Evolutionary conservation across 139 green algal genomes (phyloP), one percentile per base, ranked within the genome.

Genomic region (Volvox reticuliferus): DNA sequence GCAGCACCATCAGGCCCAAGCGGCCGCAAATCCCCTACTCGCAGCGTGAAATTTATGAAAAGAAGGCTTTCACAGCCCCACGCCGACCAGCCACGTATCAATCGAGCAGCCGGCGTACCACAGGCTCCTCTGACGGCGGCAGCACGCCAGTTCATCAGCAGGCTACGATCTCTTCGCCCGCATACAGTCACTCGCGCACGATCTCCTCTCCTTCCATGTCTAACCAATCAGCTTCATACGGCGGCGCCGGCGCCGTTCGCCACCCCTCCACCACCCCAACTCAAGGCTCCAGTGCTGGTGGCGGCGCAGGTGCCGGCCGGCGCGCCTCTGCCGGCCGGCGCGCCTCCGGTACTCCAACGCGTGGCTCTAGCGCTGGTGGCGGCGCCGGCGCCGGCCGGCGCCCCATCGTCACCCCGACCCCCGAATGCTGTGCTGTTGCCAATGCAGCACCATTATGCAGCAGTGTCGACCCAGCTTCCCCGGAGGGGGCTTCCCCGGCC

Each of bases 1-100:
- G 12, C 30, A 78, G 28, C 81, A 87, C 21, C 81, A 17, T 19
- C 65, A 88, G 28, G 84, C n/a, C 82, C 63, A 79, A 63, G 30
- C 32, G 65, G 0, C 82, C 65, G 1, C 82, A 65, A 2, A 62
- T 36, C 12, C 63, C 82, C 1, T 88, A 78, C 63, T 78, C 65
- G 12, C 65, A 88, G 63, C 82, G 82, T 12, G 82, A 88, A 44
- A 86, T 86, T 3, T 86, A 86, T 44, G 79, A 86, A 30, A 86
- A 71, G 50, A 86, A 86, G 28, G 3, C 79, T 2, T 17, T 24
- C 0, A 16, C 79, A 26, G 1, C 44, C 79, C 37, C 14, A 1
- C 50, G 79, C 79, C 79, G 30, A 30, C 75, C 75, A 55, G 1
- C 75, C 28, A 1, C 75, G 65, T 24, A 28, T 28, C 65, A 12